Base-by-base conservation (phyloP, 768 basidiomycete species). In the Auricularia sp. region DNA sequence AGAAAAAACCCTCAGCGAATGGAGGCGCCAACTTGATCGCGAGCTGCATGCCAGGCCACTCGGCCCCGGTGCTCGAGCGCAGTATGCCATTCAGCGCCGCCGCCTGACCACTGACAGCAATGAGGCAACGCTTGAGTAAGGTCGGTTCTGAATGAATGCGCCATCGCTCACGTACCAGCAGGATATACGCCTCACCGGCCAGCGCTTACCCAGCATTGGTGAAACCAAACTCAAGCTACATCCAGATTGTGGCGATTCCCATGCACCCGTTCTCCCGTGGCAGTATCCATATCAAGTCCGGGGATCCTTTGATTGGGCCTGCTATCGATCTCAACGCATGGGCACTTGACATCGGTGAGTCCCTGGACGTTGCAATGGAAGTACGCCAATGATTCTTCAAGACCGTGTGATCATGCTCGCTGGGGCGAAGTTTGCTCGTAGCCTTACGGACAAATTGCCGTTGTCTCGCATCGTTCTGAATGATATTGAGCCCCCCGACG, bases 191-290 rank as follows among this genome's bases (percentile, higher is more conserved):
- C 6, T 8, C 10, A 18, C 47, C 47, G 6, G 5, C 21, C 10
- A 51, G 47, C 16, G 47, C 47, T 14, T 21, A 58, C 63, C 23
- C 33, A 29, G 29, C 51, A 18, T 3, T 56, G 53, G 18, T 16
- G 11, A 21, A 21, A 18, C 14, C 14, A 18, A 51, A 51, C 47
- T 21, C 14, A 5, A 51, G 47, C 16, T 84, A 84, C 67, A 56
- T 80, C 29, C 76, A 78, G 0, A 53, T 83, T 16, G 60, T 74
- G 4, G 69, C 68, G 5, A 72, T 74, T 0, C 67, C 75, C n/a
- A 80, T 80, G 63, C 79, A 84, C 61, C 74, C 75, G 1, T 76
- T 82, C 66, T 81, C 79, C 10, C 72, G 82, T 12, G 83, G 84
- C 1, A 75, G 79, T 0, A 79, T 84, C 59, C 75, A 80, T 54